phyloP scores from a whole-genome alignment of 495 filamentous ascomycete genomes.

The Evernia prunastri region DNA sequence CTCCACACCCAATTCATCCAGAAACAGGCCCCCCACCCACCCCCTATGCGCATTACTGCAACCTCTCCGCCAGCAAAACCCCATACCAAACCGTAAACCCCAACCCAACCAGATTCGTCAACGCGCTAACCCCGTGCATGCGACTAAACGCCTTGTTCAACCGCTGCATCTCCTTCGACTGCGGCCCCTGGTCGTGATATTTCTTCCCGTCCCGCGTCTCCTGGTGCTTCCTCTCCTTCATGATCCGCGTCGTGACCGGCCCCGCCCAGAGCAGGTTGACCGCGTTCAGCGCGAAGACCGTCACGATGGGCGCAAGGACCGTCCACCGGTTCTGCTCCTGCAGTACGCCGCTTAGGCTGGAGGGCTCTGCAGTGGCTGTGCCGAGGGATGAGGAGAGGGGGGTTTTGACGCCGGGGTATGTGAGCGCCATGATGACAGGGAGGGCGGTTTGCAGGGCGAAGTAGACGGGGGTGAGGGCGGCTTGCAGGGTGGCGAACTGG shows the following conservation, averaged over 20 bases:
- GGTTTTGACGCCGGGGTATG: conserved; percentile 52
- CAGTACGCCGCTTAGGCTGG: conserved; percentile 50
- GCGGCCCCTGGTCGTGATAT: conserved; percentile 64
- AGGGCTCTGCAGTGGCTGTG: not conserved
- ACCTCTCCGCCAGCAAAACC: conserved; percentile 53
- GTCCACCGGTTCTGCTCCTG: conserved; percentile 48
- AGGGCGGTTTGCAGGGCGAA: conserved; percentile 73
- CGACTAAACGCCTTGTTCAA: conserved; percentile 74
- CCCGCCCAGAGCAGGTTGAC: conserved; percentile 62
- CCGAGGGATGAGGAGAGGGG: conserved; percentile 16
- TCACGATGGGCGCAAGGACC: conserved; percentile 58
- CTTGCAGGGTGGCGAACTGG: conserved; percentile 73
- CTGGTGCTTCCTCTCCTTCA: conserved; percentile 68
- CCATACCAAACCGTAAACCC: conserved; percentile 68
- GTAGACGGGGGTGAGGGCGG: conserved; percentile 75
- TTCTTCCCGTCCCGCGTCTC: conserved; percentile 80
- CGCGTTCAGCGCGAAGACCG: conserved; percentile 56
- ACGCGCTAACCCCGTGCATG: conserved; percentile 69
- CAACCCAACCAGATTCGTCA: conserved; percentile 66
- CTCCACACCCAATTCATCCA: not conserved
- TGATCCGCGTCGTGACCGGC: conserved; percentile 63
- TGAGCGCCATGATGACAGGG: conserved; percentile 68
- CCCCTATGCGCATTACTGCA: conserved; percentile 32
- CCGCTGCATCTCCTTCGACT: conserved; percentile 71
- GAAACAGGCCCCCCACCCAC: not conserved